Percentiles rank a stretch among this genome's conserved stretches.
These are phyloP conservation scores for Cytospora leucostoma DNA, from an alignment of 2,329 filamentous ascomycete species.

Conservation along the genomic window DNA sequence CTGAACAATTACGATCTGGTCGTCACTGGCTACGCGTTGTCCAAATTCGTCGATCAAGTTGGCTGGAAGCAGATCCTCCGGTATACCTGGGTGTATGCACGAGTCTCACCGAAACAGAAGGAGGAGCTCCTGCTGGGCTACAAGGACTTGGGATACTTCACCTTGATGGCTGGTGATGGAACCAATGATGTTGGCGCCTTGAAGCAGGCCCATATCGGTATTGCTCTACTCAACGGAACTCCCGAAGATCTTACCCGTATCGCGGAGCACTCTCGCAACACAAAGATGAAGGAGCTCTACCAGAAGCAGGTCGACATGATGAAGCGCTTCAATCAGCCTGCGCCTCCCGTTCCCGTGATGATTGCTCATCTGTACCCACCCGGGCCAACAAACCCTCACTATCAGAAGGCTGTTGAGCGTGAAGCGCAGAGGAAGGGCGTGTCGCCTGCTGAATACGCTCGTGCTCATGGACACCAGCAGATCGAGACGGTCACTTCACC, in stretches of 20 bases:
- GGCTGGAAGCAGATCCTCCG: conserved; percentile 78
- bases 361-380: conserved; percentile 95
- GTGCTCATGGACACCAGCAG: conserved; percentile 52
- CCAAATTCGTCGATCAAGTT: conserved; percentile 80
- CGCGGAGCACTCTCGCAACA: conserved; percentile 88
- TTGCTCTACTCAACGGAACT: conserved; percentile 93
- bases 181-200: conserved; percentile 97
- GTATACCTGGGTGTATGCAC: conserved; percentile 95
- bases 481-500: conserved; percentile 68
- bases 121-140: conserved; percentile 96
- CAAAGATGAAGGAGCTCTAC: conserved; percentile 98
- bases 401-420: conserved; percentile 85
- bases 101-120: conserved; percentile 98
- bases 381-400: conserved; percentile 89
- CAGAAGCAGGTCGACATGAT: conserved; percentile 93
- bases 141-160: conserved; percentile 96
- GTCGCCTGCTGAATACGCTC: conserved; percentile 58
- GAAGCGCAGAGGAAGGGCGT: conserved; percentile 80
- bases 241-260: conserved; percentile 89
- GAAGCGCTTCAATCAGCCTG: conserved; percentile 90
- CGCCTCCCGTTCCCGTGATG: conserved; percentile 85
- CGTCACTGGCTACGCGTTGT: conserved; percentile 89
- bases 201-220: conserved; percentile 97
- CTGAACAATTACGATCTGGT: conserved; percentile 87
- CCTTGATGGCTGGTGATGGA: conserved; percentile 96